Percentiles rank a stretch among this genome's conserved stretches.
Evolutionary conservation across 1,284 basidiomycete genomes (phyloP).

Genomic region (Leccinum subrobustum): DNA sequence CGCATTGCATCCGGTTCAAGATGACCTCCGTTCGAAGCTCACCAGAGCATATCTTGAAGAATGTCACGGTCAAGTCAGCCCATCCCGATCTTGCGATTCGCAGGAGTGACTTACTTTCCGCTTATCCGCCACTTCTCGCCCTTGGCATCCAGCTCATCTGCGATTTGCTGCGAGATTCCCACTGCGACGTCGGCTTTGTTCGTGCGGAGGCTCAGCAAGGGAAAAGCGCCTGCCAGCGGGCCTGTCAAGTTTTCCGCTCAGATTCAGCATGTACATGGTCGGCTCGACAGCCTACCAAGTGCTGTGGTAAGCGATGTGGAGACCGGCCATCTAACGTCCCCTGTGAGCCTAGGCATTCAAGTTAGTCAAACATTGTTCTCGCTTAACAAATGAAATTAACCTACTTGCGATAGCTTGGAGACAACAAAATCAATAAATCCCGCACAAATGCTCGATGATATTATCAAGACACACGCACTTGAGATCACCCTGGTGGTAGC

Average conservation of each 20-base stretch:
- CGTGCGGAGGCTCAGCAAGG: slow-evolving; percentile 83
- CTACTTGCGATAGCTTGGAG: slow-evolving; percentile 80
- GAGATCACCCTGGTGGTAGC: slow-evolving; percentile 68
- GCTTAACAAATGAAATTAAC: slow-evolving; percentile 23
- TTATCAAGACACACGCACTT: slow-evolving; percentile 53
- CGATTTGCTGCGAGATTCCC: slow-evolving; percentile 65
- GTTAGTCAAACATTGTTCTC: slow-evolving; percentile 23
- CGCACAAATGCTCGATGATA: not conserved
- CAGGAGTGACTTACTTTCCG: slow-evolving; percentile 63
- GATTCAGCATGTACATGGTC: not conserved
- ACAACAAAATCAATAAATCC: slow-evolving; percentile 1
- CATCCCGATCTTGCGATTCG: not conserved
- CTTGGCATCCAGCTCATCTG: slow-evolving; percentile 62
- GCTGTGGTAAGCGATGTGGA: slow-evolving; percentile 79
- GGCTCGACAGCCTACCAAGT: slow-evolving; percentile 54
- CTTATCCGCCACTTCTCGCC: slow-evolving; percentile 79
- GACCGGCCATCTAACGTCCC: slow-evolving; percentile 87
- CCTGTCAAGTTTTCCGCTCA: slow-evolving; percentile 42
- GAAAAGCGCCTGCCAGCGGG: slow-evolving; percentile 77
- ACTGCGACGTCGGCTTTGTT: slow-evolving; percentile 97
- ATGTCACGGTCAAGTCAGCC: not conserved
- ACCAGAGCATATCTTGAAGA: slow-evolving; percentile 31
- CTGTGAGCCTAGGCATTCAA: slow-evolving; percentile 65
- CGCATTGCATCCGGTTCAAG: slow-evolving; percentile 2
- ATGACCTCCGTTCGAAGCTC: slow-evolving; percentile 27